Conservation (phyloP, 805 yeast genomes). For the Vanderwaltozyma verrucispora region DNA sequence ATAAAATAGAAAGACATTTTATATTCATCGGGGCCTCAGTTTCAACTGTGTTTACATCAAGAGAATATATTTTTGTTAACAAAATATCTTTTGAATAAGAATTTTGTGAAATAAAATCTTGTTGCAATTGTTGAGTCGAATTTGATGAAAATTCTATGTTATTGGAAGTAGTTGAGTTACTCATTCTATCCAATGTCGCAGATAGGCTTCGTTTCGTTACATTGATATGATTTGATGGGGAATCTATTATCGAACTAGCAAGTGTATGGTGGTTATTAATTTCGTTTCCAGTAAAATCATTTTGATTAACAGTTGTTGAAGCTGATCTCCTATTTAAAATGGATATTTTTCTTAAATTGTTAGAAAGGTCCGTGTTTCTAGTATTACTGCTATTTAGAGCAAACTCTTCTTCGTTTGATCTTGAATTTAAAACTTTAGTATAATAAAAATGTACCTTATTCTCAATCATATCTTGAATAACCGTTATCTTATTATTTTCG, state of each 20-base stretch:
- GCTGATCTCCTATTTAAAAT: background rate
- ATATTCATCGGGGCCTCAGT: slow-evolving; percentile 26
- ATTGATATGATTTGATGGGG: background rate
- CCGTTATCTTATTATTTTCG: slow-evolving; percentile 22
- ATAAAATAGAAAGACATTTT: slow-evolving; percentile 20
- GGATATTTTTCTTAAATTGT: background rate
- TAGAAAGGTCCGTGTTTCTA: background rate
- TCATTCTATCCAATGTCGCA: slow-evolving; percentile 24
- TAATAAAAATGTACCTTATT: slow-evolving; percentile 17
- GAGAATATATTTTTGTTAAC: slow-evolving; percentile 47
- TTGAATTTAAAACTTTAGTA: slow-evolving; percentile 9
- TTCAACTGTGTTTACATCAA: slow-evolving; percentile 25
- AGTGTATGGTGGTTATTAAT: background rate
- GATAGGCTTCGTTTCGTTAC: slow-evolving; percentile 18
- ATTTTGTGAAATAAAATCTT: slow-evolving; percentile 15
- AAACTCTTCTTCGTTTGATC: background rate
- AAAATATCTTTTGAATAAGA: slow-evolving; percentile 56
- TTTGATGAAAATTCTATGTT: slow-evolving; percentile 22
- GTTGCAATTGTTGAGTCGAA: slow-evolving; percentile 7
- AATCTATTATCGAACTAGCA: background rate
- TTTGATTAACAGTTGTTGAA: background rate
- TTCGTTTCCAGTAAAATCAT: background rate
- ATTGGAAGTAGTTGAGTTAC: slow-evolving; percentile 13
- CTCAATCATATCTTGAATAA: slow-evolving; percentile 13
- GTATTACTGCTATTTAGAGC: background rate